phyloP scores from a whole-genome alignment of 2,329 filamentous ascomycete species.

The Trichoderma afroharzianum region DNA sequence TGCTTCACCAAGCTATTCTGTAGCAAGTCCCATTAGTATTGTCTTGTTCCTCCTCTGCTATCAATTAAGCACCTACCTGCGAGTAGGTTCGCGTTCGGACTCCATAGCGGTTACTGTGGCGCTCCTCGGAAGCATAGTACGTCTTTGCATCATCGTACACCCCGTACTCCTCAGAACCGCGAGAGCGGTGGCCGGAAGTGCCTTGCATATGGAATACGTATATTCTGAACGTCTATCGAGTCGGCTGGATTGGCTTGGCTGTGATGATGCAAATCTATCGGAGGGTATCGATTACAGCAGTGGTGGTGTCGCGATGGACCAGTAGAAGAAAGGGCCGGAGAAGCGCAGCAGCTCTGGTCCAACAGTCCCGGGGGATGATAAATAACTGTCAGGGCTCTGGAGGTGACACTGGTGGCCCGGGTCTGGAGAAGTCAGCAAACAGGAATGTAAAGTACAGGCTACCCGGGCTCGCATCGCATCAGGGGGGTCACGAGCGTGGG shows the following conservation, averaged over 20 bases:
- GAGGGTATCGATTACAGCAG: neutral
- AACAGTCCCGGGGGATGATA: conserved; percentile 6
- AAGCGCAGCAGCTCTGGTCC: neutral
- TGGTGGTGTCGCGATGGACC: conserved; percentile 2
- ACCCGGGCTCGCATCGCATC: neutral
- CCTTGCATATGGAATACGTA: conserved; percentile 26
- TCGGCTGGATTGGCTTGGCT: neutral
- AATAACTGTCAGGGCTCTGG: conserved; percentile 5
- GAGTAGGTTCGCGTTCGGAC: conserved; percentile 55
- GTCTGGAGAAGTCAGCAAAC: conserved; percentile 2
- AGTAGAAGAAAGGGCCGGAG: conserved; percentile 1
- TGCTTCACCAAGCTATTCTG: conserved; percentile 54
- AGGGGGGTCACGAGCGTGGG: conserved; percentile 16
- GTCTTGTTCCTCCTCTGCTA: neutral
- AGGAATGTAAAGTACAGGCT: conserved; percentile 3
- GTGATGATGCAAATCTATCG: neutral
- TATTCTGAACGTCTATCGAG: neutral
- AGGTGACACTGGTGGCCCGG: conserved; percentile 3
- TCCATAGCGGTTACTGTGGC: conserved; percentile 47
- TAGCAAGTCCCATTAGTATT: neutral
- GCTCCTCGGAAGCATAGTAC: conserved; percentile 56
- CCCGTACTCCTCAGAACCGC: conserved; percentile 45
- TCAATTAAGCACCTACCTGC: conserved; percentile 38
- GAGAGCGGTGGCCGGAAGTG: conserved; percentile 28
- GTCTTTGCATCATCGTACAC: conserved; percentile 57